A percentile compares a stretch with the other conserved stretches of the same genome.
These are phyloP conservation scores for Xylaria sp. DNA, from an alignment of 2,329 filamentous ascomycete species.

Conservation along the genomic window DNA sequence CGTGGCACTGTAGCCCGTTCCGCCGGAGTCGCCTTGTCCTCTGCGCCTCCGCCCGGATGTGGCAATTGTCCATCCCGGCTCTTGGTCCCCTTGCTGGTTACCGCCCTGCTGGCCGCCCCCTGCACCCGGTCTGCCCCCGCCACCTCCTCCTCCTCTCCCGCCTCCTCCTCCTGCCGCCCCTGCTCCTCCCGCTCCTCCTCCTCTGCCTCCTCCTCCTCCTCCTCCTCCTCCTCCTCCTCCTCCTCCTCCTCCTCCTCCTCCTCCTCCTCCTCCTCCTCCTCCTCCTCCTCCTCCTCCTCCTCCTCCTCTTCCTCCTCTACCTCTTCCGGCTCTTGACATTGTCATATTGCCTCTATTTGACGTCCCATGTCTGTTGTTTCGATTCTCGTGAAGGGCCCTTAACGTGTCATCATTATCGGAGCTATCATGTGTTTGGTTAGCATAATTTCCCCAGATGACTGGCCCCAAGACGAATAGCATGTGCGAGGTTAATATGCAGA, in stretches of 20 bases:
- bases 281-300: neutral
- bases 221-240: neutral
- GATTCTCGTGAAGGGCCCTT: no score
- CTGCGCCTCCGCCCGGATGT: no score
- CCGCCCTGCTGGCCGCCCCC: neutral
- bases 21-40: no score
- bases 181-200: neutral
- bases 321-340: neutral
- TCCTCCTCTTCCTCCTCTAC: neutral
- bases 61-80: no score
- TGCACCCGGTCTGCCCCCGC: neutral
- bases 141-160: neutral
- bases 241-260: no score
- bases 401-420: neutral
- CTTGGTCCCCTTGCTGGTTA: no score
- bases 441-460: neutral
- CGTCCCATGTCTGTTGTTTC: no score
- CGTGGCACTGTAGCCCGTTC: no score
- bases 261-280: neutral
- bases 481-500: neutral
- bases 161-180: neutral
- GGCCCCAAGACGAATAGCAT: neutral
- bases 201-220: neutral
- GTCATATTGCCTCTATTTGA: neutral
- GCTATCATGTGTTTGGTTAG: neutral